Evolutionary conservation across 805 yeast species (phyloP).

Genomic region (Suhomyces sp.): DNA sequence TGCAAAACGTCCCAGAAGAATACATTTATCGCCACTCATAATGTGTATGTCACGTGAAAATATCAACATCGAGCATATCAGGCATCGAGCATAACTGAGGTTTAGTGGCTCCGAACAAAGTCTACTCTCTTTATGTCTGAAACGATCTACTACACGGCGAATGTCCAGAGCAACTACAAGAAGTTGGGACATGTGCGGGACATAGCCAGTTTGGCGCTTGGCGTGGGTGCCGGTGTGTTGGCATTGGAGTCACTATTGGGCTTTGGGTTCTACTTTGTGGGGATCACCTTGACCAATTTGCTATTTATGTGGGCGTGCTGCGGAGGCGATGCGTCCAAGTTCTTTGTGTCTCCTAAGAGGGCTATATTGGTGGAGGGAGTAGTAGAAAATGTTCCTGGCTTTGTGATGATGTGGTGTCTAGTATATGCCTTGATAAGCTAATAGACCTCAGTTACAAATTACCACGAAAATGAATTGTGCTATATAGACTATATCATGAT

Average conservation of each 20-base stretch:
- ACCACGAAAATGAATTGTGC: neutral
- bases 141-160: constrained; percentile 20
- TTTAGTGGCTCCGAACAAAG: no score
- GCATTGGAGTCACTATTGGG: constrained; percentile 37
- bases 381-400: constrained; percentile 35
- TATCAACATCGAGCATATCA: neutral
- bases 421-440: constrained; percentile 39
- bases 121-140: neutral
- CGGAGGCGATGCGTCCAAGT: constrained; percentile 21
- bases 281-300: constrained; percentile 29
- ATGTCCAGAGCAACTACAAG: constrained; percentile 26
- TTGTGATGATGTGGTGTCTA: constrained; percentile 48
- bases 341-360: constrained; percentile 26
- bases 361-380: constrained; percentile 35
- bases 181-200: constrained; percentile 34
- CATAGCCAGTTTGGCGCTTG: constrained; percentile 34
- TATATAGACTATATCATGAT: neutral
- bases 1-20: neutral
- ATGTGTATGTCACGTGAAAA: neutral
- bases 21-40: neutral
- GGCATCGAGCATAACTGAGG: neutral
- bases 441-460: neutral
- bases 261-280: constrained; percentile 32
- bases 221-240: constrained; percentile 39
- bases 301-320: constrained; percentile 32